Base-by-base conservation (phyloP, 2,329 filamentous ascomycete species). In the Aspergillus flavus region DNA sequence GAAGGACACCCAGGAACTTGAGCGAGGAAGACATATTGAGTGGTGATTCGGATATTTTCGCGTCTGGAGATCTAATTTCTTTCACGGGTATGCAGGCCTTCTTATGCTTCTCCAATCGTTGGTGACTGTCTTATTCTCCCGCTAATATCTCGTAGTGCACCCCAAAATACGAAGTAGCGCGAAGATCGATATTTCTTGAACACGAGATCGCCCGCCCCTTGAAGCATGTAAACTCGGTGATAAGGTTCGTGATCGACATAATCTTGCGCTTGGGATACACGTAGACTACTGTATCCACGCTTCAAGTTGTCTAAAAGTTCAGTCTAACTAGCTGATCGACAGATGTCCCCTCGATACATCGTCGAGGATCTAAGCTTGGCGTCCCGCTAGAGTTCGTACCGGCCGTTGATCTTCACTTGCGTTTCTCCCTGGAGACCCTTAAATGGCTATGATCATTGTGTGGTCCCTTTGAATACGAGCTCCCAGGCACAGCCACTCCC, bases 1-100 rank as follows among this genome's bases (percentile, higher is more conserved):
- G 55, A 21, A 57, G 23, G n/a, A 52, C 46, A 6, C 59, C 23
- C 52, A 64, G 46, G 55, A 62, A 12, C 21, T 61, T 64, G 28
- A 45, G 16, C 0, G 23, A 43, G 55, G 23, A 26, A 34, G 57
- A 41, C 64, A 66, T 66, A 12, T 55, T 61, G 41, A 1, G n/a
- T 23, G 21, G 43, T 23, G 23, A 14, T 21, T 23, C 10, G 21
- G n/a, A 46, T 10, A 10, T 6, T 16, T 46, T 16, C 43, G 10
- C 10, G 9, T 9, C 9, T 21, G 10, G 5, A 12, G n/a, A 6
- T 23, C 4, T 16, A 11, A 9, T 11, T 23, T 14, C 0, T 23
- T 23, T 16, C 2, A 12, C 5, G 4, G 43, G 1, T 12, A 23
- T 12, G 11, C 21, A 21, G 6, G n/a, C 43, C n/a, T 46, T 46